phyloP scores from a whole-genome alignment of 345 rosid genomes.

The Gossypium arboreum region DNA sequence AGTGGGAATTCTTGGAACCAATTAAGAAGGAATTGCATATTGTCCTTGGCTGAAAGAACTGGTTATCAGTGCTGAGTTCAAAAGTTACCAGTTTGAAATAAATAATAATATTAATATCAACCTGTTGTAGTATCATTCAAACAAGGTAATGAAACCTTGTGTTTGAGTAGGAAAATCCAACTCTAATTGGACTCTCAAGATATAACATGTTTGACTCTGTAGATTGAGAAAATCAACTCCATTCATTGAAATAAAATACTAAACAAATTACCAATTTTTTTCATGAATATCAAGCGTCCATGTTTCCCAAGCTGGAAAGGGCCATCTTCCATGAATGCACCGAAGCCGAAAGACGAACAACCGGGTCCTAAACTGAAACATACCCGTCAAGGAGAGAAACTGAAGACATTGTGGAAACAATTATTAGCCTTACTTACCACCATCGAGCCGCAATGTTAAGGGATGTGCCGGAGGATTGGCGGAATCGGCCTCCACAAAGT shows the following conservation, averaged over 20 bases:
- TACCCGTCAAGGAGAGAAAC: not conserved
- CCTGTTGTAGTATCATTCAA: slow-evolving; percentile 7
- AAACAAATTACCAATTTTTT: slow-evolving; percentile 1
- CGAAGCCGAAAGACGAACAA: slow-evolving; percentile 9
- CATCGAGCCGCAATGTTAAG: slow-evolving; percentile 6
- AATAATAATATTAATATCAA: not conserved
- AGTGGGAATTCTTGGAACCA: slow-evolving; percentile 8
- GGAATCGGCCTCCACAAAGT: not conserved
- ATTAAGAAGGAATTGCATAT: not conserved
- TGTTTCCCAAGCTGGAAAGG: slow-evolving; percentile 2
- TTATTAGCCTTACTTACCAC: not conserved
- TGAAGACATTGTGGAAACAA: not conserved
- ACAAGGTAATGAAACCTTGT: not conserved
- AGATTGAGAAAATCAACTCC: not conserved
- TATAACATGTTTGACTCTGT: slow-evolving; percentile 10
- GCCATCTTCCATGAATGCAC: slow-evolving; percentile 1
- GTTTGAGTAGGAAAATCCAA: slow-evolving; percentile 11
- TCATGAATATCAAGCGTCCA: slow-evolving; percentile 8
- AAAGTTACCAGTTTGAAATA: not conserved
- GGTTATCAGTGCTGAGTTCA: not conserved
- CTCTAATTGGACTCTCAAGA: slow-evolving; percentile 8
- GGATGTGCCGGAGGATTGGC: not conserved
- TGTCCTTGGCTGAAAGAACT: not conserved
- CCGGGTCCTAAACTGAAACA: not conserved
- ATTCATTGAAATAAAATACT: not conserved